phyloP scores from a whole-genome alignment of 106 monocot species.

The Ottelia alismoides region DNA sequence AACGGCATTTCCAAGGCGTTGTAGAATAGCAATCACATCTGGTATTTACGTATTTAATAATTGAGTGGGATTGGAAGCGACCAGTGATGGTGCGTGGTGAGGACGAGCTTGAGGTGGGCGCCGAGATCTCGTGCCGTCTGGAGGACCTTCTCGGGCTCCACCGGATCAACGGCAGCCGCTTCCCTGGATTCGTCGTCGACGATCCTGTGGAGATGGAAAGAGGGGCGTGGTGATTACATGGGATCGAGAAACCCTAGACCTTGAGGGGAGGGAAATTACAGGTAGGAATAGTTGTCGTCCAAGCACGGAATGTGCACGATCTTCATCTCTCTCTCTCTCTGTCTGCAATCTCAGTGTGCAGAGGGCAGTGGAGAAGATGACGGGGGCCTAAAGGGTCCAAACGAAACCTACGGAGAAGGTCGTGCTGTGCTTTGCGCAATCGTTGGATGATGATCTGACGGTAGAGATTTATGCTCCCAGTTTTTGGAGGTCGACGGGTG shows the following conservation, averaged over 20 bases:
- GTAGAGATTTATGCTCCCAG: no score
- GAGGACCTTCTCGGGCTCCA: constrained; percentile 86
- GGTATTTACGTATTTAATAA: no score
- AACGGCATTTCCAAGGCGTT: no score
- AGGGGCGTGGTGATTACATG: not conserved
- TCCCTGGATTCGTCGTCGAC: constrained; percentile 53
- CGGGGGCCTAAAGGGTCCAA: no score
- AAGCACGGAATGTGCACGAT: constrained; percentile 67
- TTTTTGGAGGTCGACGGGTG: no score
- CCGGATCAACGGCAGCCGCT: constrained; percentile 90
- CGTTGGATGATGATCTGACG: no score
- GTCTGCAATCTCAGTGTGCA: no score
- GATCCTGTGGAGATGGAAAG: constrained; percentile 34
- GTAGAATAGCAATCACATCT: no score
- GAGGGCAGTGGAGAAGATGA: no score
- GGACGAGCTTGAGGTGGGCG: constrained; percentile 65
- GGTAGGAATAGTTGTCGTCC: constrained; percentile 88
- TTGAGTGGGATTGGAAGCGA: no score
- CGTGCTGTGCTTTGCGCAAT: no score
- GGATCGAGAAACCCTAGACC: not conserved
- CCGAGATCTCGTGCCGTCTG: constrained; percentile 39
- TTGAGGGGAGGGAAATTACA: constrained; percentile 18
- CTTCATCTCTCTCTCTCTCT: constrained; percentile 83
- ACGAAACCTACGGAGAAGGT: no score
- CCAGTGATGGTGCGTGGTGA: constrained; percentile 98